Percentiles rank a stretch among this genome's conserved stretches.
phyloP scores from a whole-genome alignment of 805 yeast species.

The Starmerella potacharoeniae region DNA sequence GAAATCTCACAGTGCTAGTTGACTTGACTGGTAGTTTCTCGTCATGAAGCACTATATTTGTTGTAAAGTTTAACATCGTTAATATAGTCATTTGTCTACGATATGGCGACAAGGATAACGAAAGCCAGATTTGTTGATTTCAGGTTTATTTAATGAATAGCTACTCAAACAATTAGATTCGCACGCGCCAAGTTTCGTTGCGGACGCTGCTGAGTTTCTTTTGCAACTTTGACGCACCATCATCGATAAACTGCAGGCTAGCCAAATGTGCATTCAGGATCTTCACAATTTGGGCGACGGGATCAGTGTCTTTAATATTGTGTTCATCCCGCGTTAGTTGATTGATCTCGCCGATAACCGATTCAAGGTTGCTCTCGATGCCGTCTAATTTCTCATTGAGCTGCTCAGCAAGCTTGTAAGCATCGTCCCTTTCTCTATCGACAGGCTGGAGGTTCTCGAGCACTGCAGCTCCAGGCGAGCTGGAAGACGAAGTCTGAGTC shows the following conservation, averaged over 20 bases:
- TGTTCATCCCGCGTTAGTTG: constrained; percentile 65
- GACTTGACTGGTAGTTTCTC: background rate
- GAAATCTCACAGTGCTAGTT: background rate
- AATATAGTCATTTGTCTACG: background rate
- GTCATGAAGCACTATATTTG: no score
- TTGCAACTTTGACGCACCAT: constrained; percentile 55
- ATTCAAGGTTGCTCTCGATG: constrained; percentile 51
- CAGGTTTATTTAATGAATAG: background rate
- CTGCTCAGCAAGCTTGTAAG: constrained; percentile 75
- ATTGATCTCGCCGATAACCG: constrained; percentile 27
- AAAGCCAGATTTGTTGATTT: no score
- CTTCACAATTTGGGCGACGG: constrained; percentile 47
- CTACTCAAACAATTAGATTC: background rate
- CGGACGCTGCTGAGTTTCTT: constrained; percentile 40
- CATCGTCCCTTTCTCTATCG: constrained; percentile 81
- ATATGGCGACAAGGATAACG: no score
- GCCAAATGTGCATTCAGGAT: constrained; percentile 81
- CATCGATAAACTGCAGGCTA: constrained; percentile 77
- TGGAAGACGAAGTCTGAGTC: constrained; percentile 33
- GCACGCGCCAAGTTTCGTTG: constrained; percentile 10
- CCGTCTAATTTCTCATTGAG: constrained; percentile 70
- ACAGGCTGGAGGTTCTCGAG: constrained; percentile 32
- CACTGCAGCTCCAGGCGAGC: constrained; percentile 9
- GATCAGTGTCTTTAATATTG: constrained; percentile 41
- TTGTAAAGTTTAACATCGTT: no score